Percentiles rank a stretch among this genome's conserved stretches.
Conservation (phyloP, 1,284 basidiomycete genomes). For the Sanghuangporus baumii region DNA sequence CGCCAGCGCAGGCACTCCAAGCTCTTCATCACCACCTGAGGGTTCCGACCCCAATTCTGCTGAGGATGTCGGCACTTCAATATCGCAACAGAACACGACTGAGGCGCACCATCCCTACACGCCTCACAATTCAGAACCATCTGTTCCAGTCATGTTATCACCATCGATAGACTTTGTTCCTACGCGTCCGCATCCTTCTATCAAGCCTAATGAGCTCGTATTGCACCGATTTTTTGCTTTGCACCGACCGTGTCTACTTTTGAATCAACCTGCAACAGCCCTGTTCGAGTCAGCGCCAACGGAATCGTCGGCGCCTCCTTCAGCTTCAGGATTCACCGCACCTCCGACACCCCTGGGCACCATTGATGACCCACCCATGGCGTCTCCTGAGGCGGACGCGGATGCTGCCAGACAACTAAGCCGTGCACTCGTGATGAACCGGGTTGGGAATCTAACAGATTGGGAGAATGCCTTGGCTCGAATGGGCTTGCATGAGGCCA, state of each 20-base stretch:
- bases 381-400: conserved; percentile 61
- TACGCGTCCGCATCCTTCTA: conserved; percentile 40
- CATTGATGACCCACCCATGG: conserved; percentile 46
- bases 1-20: conserved; percentile 26
- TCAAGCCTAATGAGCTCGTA: conserved; percentile 62
- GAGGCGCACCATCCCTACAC: conserved; percentile 5
- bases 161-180: conserved; percentile 12
- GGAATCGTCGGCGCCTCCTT: conserved; percentile 19
- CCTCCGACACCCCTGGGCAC: conserved; percentile 24
- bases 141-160: conserved; percentile 4
- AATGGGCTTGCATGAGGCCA: conserved; percentile 50
- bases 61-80: conserved; percentile 23
- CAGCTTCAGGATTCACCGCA: conserved; percentile 10
- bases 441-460: conserved; percentile 49
- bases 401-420: conserved; percentile 71
- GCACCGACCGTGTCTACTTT: conserved; percentile 64
- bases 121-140: conserved; percentile 11
- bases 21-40: conserved; percentile 21
- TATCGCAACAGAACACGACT: conserved; percentile 3
- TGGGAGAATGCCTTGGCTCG: conserved; percentile 61
- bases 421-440: conserved; percentile 58
- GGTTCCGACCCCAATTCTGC: conserved; percentile 19
- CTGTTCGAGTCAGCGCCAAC: conserved; percentile 47
- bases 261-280: conserved; percentile 47
- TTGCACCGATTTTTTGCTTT: conserved; percentile 77